Evolutionary conservation across 2,329 filamentous ascomycete genomes (phyloP).

Genomic region (Curvularia hawaiiensis): DNA sequence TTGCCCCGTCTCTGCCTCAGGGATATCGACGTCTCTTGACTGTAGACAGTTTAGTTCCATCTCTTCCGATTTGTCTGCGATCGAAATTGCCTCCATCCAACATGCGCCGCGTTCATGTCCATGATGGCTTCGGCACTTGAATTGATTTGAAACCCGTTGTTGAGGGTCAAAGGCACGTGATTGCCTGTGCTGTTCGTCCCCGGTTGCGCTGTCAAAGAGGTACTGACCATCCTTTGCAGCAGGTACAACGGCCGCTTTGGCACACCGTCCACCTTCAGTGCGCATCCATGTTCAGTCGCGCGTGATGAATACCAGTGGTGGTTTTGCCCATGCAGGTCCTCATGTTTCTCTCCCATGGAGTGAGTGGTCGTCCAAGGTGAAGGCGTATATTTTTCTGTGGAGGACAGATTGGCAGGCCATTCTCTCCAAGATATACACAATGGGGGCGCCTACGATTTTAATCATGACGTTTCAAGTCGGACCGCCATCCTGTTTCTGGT

Average conservation of each 20-base stretch:
- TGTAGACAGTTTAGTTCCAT: not conserved
- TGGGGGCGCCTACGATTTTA: not conserved
- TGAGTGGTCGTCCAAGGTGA: not conserved
- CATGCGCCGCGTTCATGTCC: constrained; percentile 4
- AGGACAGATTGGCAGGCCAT: not conserved
- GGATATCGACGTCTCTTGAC: not conserved
- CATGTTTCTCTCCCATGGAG: not conserved
- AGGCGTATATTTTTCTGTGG: not conserved
- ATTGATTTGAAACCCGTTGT: constrained; percentile 1
- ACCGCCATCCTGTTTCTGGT: not conserved
- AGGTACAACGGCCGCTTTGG: not conserved
- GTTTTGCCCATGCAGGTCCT: not conserved
- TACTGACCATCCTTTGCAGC: constrained; percentile 6
- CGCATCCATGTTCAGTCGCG: not conserved
- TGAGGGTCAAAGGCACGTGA: constrained; percentile 4
- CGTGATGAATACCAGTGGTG: not conserved
- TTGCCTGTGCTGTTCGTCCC: not conserved
- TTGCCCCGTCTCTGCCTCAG: not conserved
- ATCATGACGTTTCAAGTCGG: not conserved
- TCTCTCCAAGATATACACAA: not conserved
- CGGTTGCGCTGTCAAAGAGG: not conserved
- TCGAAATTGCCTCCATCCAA: not conserved
- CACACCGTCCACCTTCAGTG: not conserved
- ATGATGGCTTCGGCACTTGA: constrained; percentile 5
- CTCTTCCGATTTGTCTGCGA: not conserved